phyloP scores from a whole-genome alignment of 2,329 filamentous ascomycete species.

The Scorias spongiosa region DNA sequence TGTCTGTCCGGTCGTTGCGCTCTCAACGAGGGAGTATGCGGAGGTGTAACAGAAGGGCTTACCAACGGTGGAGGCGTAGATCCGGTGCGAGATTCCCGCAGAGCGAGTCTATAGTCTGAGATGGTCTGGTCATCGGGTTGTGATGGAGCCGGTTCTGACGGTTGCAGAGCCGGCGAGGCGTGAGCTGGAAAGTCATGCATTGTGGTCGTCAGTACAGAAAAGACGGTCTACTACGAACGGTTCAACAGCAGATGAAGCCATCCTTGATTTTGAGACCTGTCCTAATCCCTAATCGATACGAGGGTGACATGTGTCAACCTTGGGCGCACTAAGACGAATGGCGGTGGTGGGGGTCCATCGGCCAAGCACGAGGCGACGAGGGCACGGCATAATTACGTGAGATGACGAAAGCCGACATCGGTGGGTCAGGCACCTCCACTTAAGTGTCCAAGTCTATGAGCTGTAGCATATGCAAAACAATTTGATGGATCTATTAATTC shows the following conservation, averaged over 20 bases:
- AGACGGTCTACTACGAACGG: background rate
- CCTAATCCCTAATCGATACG: background rate
- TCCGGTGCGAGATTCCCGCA: conserved; percentile 4
- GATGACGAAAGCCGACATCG: background rate
- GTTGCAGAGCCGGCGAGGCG: conserved; percentile 35
- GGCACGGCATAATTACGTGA: background rate
- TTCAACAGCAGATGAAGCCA: background rate
- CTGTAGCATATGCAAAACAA: too few relatives aligned
- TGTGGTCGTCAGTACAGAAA: conserved; percentile 4
- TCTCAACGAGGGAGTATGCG: conserved; percentile 8
- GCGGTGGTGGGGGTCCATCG: too few relatives aligned
- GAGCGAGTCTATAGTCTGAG: conserved; percentile 24
- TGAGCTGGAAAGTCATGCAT: conserved; percentile 44
- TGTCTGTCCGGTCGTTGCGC: conserved; percentile 19
- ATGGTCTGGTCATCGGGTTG: conserved; percentile 23
- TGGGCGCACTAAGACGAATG: too few relatives aligned
- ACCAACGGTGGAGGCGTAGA: conserved; percentile 27
- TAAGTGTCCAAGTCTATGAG: too few relatives aligned
- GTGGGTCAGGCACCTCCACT: too few relatives aligned
- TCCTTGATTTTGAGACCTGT: too few relatives aligned
- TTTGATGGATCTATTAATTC: too few relatives aligned
- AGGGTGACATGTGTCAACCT: background rate
- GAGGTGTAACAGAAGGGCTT: conserved; percentile 30
- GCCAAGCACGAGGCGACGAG: too few relatives aligned
- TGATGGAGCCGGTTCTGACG: conserved; percentile 37